Percentiles rank a stretch among this genome's conserved stretches.
Conservation (phyloP, 257 asterid species). For the Craterostigma plantagineum region DNA sequence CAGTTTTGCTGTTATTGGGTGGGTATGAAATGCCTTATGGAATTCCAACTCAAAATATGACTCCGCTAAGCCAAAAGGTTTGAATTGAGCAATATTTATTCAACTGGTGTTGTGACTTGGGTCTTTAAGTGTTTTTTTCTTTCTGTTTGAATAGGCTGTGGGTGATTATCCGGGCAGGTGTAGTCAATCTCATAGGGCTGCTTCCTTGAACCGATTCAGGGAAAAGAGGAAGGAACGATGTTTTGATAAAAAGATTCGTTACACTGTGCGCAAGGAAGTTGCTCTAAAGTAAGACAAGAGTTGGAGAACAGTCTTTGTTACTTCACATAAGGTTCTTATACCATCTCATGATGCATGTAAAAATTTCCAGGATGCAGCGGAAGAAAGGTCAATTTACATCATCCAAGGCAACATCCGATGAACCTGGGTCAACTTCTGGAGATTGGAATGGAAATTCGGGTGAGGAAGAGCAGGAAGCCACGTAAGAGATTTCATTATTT, state of each 20-base stretch:
- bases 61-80: slow-evolving; percentile 65
- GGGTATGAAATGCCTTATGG: slow-evolving; percentile 12
- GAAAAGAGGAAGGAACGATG: slow-evolving; percentile 92
- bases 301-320: background rate
- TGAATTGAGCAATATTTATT: slow-evolving; percentile 2
- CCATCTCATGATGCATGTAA: slow-evolving; percentile 4
- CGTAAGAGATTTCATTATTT: slow-evolving; percentile 65
- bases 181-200: slow-evolving; percentile 82
- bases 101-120: background rate
- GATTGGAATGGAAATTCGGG: slow-evolving; percentile 48
- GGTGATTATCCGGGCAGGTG: slow-evolving; percentile 60
- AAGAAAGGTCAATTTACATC: slow-evolving; percentile 97
- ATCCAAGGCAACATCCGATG: slow-evolving; percentile 56
- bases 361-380: slow-evolving; percentile 84
- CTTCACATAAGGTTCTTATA: background rate
- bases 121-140: slow-evolving; percentile 7
- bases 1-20: slow-evolving; percentile 8
- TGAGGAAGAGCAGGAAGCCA: slow-evolving; percentile 80
- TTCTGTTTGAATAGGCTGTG: slow-evolving; percentile 26
- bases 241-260: slow-evolving; percentile 87
- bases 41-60: slow-evolving; percentile 50
- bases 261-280: slow-evolving; percentile 93
- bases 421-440: slow-evolving; percentile 64
- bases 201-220: slow-evolving; percentile 81
- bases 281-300: slow-evolving; percentile 55